A percentile compares a stretch with the other conserved stretches of the same genome.
Evolutionary conservation across 148 eudicot species (phyloP).

Genomic region (Vaccinium vitisidaea): DNA sequence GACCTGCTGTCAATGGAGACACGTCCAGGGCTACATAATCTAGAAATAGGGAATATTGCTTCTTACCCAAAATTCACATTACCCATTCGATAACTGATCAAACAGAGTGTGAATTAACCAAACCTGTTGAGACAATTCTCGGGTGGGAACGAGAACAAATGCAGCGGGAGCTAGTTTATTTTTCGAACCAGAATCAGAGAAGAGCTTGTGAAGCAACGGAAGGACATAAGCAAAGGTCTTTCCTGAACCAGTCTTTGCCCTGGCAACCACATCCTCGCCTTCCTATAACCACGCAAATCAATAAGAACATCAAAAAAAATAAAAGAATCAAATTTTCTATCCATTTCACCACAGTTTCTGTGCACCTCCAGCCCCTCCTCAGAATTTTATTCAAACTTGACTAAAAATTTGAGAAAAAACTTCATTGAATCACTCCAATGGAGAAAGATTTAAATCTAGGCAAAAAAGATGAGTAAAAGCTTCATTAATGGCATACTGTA

Average conservation of each 20-base stretch:
- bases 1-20: not conserved
- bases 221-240: constrained; percentile 92
- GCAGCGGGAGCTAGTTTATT: constrained; percentile 52
- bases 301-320: not conserved
- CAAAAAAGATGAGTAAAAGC: too few species aligned
- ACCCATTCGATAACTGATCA: not conserved
- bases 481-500: too few species aligned
- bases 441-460: too few species aligned
- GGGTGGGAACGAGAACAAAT: constrained; percentile 73
- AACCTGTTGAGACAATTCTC: constrained; percentile 87
- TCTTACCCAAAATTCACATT: constrained; percentile 54
- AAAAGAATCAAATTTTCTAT: not conserved
- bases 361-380: not conserved
- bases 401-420: too few species aligned
- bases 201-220: constrained; percentile 83
- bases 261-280: constrained; percentile 93
- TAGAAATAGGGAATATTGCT: not conserved
- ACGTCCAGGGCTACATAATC: not conserved
- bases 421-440: too few species aligned
- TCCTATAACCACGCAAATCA: constrained; percentile 37
- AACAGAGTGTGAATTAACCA: not conserved
- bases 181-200: constrained; percentile 41
- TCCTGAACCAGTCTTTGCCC: constrained; percentile 96
- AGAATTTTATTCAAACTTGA: too few species aligned
- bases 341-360: not conserved